A percentile compares a stretch with the other conserved stretches of the same genome.
Evolutionary conservation across 345 rosid species (phyloP).

Genomic region (Passiflora organensis): DNA sequence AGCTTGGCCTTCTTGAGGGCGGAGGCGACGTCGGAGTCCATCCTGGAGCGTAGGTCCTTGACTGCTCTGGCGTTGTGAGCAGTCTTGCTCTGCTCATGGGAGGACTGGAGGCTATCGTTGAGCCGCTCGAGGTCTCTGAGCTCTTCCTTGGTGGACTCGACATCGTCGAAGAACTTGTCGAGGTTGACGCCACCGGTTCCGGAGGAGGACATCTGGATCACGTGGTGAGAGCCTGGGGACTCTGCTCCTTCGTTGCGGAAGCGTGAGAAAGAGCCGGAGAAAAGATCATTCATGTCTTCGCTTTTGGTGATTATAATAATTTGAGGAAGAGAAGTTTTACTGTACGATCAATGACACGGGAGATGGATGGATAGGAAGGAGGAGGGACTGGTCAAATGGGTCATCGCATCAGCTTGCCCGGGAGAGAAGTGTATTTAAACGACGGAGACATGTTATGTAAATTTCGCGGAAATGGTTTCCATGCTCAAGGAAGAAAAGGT

Average conservation of each 20-base stretch:
- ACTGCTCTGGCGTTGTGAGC: slow-evolving; percentile 71
- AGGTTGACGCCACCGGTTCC: slow-evolving; percentile 51
- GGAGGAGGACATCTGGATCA: slow-evolving; percentile 31
- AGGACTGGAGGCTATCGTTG: slow-evolving; percentile 46
- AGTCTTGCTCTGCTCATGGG: slow-evolving; percentile 90
- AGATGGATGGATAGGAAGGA: too few species aligned
- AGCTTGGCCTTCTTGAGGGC: slow-evolving; percentile 84
- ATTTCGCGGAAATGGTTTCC: too few species aligned
- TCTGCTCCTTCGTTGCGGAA: slow-evolving; percentile 26
- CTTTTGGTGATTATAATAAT: too few species aligned
- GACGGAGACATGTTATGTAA: too few species aligned
- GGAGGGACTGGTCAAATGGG: too few species aligned
- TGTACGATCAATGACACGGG: too few species aligned
- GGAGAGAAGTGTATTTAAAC: too few species aligned
- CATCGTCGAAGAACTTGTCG: slow-evolving; percentile 79
- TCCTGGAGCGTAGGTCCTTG: slow-evolving; percentile 61
- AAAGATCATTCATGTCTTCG: slow-evolving; percentile 61
- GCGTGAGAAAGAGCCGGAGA: slow-evolving; percentile 70
- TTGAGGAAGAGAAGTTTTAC: too few species aligned
- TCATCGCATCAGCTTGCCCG: too few species aligned
- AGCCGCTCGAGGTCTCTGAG: slow-evolving; percentile 68
- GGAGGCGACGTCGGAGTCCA: slow-evolving; percentile 76
- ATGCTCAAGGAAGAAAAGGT: too few species aligned
- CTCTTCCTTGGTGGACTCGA: slow-evolving; percentile 75
- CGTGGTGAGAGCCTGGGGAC: slow-evolving; percentile 33